Evolutionary conservation across 805 yeast genomes (phyloP), one percentile per base, ranked within the genome.

Genomic region (Ascoidea rubescens): DNA sequence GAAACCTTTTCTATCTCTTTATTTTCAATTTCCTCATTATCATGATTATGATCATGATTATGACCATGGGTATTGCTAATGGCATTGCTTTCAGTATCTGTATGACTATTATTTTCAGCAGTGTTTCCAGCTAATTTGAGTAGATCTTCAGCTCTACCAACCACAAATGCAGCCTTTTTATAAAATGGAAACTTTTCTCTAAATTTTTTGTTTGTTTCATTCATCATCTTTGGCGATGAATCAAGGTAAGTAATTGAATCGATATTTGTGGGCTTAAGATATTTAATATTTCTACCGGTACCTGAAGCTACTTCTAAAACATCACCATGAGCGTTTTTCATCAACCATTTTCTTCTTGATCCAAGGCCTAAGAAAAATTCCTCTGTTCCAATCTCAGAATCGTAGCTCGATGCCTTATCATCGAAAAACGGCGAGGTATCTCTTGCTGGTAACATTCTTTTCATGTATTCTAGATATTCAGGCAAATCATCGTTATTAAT

Each of bases 301-400:
- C 99, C 99, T 62, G 95, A 87, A 0, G 97, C 84, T 8, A 91
- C 93, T 66, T 93, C 99, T 53, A 93, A 69, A 1, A 89, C 96
- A 63, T 93, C 96, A 28, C 99, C 99, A 53, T 72, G 69, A 50
- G 83, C 76, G 55, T 84, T 85, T 44, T 71, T 76, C 89, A 86
- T 85, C 48, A 85, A 65, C 86, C 93, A 83, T 59, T 80, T 80
- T 60, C 96, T 74, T 67, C 85, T 74, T 60, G 71, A 73, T 53
- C 82, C 74, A 71, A 73, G 65, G 46, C 69, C 58, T 48, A 73
- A 68, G 58, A 69, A 60, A 51, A 62, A 66, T 58, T 73, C 76
- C 72, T 81, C 68, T 71, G 69, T 53, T 59, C 84, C 80, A 57
- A 91, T 85, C 53, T 81, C 90, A 45, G 73, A 71, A 63, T 91